These are phyloP conservation scores for Chrysoporthe puriensis DNA, from an alignment of 2,329 filamentous ascomycete species.

Conservation along the genomic window DNA sequence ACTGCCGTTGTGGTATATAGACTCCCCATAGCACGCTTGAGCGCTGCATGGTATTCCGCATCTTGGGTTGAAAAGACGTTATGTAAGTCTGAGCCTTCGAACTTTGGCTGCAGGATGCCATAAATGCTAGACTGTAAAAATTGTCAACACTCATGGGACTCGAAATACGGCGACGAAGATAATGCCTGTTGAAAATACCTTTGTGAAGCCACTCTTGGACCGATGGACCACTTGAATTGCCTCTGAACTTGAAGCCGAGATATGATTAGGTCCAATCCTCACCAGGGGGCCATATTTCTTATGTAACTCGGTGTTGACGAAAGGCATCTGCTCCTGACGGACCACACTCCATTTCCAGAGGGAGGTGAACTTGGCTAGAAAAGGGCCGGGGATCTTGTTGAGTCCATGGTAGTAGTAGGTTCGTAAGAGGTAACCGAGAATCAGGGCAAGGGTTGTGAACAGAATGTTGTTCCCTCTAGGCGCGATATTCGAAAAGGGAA, in stretches of 20 bases:
- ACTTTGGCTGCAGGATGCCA: background rate
- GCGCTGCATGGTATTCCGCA: background rate
- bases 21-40: background rate
- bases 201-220: background rate
- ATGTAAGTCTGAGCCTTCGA: background rate
- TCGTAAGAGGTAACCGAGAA: no score
- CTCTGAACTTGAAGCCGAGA: background rate
- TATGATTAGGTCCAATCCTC: slow-evolving; percentile 15
- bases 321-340: slow-evolving; percentile 1
- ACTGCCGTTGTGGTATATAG: background rate
- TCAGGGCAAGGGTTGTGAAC: no score
- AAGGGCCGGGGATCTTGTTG: slow-evolving; percentile 9
- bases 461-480: no score
- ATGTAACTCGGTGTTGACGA: background rate
- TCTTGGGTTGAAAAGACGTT: slow-evolving; percentile 1
- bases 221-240: background rate
- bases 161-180: no score
- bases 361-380: slow-evolving; percentile 1
- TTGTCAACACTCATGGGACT: no score
- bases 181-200: background rate
- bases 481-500: background rate
- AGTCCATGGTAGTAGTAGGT: background rate
- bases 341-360: slow-evolving; percentile 4
- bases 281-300: slow-evolving; percentile 4
- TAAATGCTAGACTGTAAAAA: background rate